phyloP scores from a whole-genome alignment of 169 alveolate genomes.

The Eimeria acervulina region DNA sequence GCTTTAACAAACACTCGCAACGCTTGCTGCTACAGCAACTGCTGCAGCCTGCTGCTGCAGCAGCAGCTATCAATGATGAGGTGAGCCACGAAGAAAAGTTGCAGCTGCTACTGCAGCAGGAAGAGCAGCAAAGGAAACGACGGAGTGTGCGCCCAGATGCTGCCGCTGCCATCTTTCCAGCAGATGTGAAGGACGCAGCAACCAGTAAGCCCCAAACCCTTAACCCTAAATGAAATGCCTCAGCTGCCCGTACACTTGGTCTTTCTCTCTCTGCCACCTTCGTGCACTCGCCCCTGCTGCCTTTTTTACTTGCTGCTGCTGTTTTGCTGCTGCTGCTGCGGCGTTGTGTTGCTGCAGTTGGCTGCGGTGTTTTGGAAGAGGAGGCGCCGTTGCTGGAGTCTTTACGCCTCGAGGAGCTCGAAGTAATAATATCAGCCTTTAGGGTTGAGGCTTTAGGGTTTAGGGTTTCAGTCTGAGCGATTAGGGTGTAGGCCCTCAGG shows the following conservation, averaged over 20 bases:
- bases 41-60: no score
- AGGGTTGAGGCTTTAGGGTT: slow-evolving; percentile 10
- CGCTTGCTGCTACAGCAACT: slow-evolving; percentile 73
- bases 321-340: slow-evolving; percentile 35
- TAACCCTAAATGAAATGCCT: no score
- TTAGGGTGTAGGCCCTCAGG: background rate
- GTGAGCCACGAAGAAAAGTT: background rate
- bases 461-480: background rate
- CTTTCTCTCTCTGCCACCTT: background rate
- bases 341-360: background rate
- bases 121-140: no score
- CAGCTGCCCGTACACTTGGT: no score
- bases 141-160: background rate
- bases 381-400: slow-evolving; percentile 46
- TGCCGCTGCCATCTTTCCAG: background rate
- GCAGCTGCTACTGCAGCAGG: no score
- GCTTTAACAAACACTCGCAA: slow-evolving; percentile 73
- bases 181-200: slow-evolving; percentile 2
- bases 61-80: slow-evolving; percentile 12
- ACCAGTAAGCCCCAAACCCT: slow-evolving; percentile 3
- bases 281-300: background rate
- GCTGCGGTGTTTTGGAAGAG: slow-evolving; percentile 44
- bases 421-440: background rate
- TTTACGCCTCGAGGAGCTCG: slow-evolving; percentile 34
- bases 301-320: slow-evolving; percentile 15